Conservation (phyloP, 2,329 filamentous ascomycete species). For the Metarhizium robertsii region DNA sequence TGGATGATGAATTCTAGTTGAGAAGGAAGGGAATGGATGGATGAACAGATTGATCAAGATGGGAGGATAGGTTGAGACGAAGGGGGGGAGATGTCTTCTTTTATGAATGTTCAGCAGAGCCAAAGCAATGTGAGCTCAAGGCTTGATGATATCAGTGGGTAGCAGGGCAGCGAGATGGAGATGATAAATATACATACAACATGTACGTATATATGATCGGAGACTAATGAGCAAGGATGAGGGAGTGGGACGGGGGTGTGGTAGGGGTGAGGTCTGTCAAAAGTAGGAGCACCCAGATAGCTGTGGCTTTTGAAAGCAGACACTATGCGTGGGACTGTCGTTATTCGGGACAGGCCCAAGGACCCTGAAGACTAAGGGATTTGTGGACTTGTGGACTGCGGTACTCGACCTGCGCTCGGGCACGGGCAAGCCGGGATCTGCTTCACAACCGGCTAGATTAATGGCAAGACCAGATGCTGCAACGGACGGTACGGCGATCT, state of each 20-base stretch:
- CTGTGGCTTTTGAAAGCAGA: not conserved
- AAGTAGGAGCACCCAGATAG: not conserved
- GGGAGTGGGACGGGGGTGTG: constrained; percentile 2
- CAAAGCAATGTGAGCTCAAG: not conserved
- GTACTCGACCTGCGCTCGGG: constrained; percentile 9
- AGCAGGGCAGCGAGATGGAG: constrained; percentile 6
- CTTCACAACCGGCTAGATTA: constrained; percentile 12
- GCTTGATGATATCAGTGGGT: constrained; percentile 3
- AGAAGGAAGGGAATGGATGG: not conserved
- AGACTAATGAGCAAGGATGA: constrained; percentile 7
- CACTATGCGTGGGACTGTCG: not conserved
- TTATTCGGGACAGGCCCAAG: constrained; percentile 5
- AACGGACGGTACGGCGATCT: constrained; percentile 10
- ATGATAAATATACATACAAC: not conserved
- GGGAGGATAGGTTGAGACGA: not conserved
- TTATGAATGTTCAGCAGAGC: not conserved
- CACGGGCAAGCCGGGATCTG: constrained; percentile 9
- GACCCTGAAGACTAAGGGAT: constrained; percentile 9
- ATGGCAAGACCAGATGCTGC: constrained; percentile 7
- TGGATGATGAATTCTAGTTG: not conserved
- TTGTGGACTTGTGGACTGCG: constrained; percentile 2
- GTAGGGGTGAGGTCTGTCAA: not conserved
- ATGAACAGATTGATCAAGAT: not conserved
- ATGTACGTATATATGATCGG: constrained; percentile 7
- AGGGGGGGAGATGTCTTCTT: not conserved